These are phyloP conservation scores for Gnomoniopsis sp. DNA, from an alignment of 2,329 filamentous ascomycete species.

Conservation along the genomic window DNA sequence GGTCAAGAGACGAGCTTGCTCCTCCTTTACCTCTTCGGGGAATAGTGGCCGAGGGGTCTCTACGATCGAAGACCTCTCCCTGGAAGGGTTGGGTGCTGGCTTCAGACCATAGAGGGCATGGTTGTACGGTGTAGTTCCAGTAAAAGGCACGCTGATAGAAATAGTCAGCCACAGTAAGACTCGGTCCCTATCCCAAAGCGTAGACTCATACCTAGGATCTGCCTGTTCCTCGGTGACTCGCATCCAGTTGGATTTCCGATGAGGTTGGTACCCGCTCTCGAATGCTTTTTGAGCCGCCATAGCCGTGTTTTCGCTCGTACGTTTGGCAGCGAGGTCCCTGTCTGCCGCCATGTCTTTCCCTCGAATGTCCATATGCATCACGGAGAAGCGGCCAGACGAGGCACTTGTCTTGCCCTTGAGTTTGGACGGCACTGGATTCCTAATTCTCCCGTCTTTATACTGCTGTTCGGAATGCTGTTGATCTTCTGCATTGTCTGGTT, in stretches of 20 bases:
- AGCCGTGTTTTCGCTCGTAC: conserved; percentile 59
- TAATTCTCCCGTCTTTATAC: conserved; percentile 45
- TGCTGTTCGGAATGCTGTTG: conserved; percentile 22
- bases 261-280: conserved; percentile 42
- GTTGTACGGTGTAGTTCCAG: conserved; percentile 15
- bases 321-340: conserved; percentile 54
- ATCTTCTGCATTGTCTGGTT: conserved; percentile 20
- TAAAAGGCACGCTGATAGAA: conserved; percentile 9
- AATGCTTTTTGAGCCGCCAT: conserved; percentile 55
- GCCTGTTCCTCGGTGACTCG: conserved; percentile 11
- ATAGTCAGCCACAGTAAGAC: neutral
- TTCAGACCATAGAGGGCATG: conserved; percentile 15
- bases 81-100: conserved; percentile 9
- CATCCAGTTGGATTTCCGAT: conserved; percentile 18
- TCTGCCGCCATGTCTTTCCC: conserved; percentile 42
- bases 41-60: conserved; percentile 19
- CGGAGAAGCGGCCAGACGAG: conserved; percentile 58
- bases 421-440: conserved; percentile 60
- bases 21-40: conserved; percentile 50
- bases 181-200: neutral
- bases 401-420: conserved; percentile 55
- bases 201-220: neutral
- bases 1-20: conserved; percentile 58
- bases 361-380: conserved; percentile 58
- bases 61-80: conserved; percentile 5